Percentiles rank a stretch among this genome's conserved stretches.
These are phyloP conservation scores for Botryotinia narcissicola DNA, from an alignment of 2,329 filamentous ascomycete genomes.

Conservation along the genomic window DNA sequence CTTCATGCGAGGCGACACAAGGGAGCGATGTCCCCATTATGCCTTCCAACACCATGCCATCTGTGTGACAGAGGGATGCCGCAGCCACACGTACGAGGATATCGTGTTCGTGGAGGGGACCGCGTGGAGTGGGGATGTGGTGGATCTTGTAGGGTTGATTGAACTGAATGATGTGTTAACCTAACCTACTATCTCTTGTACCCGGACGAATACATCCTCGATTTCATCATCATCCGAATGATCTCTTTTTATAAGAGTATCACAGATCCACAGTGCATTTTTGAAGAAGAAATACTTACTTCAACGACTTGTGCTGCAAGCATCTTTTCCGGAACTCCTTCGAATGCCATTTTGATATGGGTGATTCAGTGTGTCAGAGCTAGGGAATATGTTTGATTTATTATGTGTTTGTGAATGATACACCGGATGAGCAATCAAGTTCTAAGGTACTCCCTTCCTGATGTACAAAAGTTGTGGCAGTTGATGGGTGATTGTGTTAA, in stretches of 20 bases:
- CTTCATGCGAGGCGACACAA: constrained; percentile 47
- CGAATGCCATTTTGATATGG: constrained; percentile 20
- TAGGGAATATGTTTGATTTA: neutral
- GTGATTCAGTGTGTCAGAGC: neutral
- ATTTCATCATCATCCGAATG: no score
- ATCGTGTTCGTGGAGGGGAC: constrained; percentile 46
- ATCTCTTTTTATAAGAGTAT: neutral
- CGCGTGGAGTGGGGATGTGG: constrained; percentile 47
- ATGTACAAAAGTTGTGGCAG: neutral
- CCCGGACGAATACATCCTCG: neutral
- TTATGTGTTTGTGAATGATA: neutral
- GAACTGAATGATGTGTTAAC: constrained; percentile 39
- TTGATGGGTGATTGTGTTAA: neutral
- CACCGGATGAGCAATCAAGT: neutral
- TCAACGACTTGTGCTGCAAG: constrained; percentile 48
- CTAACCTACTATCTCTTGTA: neutral
- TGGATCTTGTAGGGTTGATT: constrained; percentile 55
- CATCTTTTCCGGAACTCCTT: constrained; percentile 45
- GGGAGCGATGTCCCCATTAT: constrained; percentile 50
- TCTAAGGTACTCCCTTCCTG: neutral
- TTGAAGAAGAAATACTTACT: constrained; percentile 31
- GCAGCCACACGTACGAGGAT: constrained; percentile 57
- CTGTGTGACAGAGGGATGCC: constrained; percentile 62
- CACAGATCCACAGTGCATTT: neutral
- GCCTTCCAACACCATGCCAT: constrained; percentile 53